These are phyloP conservation scores for Euphorbia pulcherrima DNA, from an alignment of 345 rosid species.

Conservation along the genomic window DNA sequence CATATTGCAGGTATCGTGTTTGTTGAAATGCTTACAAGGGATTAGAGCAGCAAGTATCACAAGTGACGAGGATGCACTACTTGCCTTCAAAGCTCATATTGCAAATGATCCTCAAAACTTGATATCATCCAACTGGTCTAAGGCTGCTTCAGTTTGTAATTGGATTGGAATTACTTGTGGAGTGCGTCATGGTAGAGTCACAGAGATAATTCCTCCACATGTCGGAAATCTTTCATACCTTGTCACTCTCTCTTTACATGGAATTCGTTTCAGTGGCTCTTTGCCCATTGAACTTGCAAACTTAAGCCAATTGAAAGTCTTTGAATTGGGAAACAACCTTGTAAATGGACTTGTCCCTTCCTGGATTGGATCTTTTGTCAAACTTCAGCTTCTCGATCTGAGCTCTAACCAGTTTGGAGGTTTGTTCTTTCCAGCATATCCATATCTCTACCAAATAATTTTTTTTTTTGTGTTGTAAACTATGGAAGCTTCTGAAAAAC, in stretches of 20 bases:
- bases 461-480: too few species aligned
- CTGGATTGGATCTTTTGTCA: background rate
- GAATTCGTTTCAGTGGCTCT: slow-evolving; percentile 15
- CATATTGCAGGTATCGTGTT: too few species aligned
- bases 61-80: too few species aligned
- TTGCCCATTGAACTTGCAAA: slow-evolving; percentile 1
- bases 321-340: background rate
- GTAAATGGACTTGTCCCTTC: slow-evolving; percentile 13
- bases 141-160: slow-evolving; percentile 4
- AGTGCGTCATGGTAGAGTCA: background rate
- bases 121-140: slow-evolving; percentile 7
- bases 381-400: background rate
- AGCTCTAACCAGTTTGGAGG: background rate
- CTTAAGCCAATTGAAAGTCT: background rate
- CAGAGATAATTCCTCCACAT: background rate
- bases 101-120: slow-evolving; percentile 11
- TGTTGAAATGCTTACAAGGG: too few species aligned
- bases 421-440: background rate
- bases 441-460: too few species aligned
- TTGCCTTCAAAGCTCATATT: slow-evolving; percentile 11
- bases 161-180: slow-evolving; percentile 9
- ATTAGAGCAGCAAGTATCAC: too few species aligned
- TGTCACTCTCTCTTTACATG: background rate
- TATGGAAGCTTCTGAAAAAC: too few species aligned
- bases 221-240: slow-evolving; percentile 20